phyloP scores from a whole-genome alignment of 1,284 basidiomycete genomes.

The Sparassis latifolia region DNA sequence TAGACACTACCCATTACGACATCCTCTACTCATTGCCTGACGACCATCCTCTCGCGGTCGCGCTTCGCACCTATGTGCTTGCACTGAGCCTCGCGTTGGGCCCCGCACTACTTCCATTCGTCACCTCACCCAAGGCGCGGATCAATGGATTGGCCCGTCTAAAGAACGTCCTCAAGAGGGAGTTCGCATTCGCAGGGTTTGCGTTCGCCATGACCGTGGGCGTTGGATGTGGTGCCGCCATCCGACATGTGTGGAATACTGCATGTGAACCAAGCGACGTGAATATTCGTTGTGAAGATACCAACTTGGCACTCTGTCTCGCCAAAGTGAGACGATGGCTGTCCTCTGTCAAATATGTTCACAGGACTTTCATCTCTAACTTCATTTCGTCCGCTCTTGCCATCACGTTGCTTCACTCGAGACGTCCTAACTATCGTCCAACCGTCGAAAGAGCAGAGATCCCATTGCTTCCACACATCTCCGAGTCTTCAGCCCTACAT shows the following conservation, averaged over 20 bases:
- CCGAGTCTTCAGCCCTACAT: conserved; percentile 2
- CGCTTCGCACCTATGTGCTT: conserved; percentile 62
- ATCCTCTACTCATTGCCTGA: conserved; percentile 23
- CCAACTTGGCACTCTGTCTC: not conserved
- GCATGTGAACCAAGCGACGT: conserved; percentile 8
- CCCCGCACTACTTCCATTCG: conserved; percentile 51
- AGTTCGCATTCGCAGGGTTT: conserved; percentile 56
- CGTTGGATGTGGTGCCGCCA: conserved; percentile 52
- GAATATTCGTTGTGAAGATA: not conserved
- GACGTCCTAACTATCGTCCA: conserved; percentile 18
- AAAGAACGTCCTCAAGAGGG: conserved; percentile 40
- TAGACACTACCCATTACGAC: conserved; percentile 2
- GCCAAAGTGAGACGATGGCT: conserved; percentile 5
- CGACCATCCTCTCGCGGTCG: conserved; percentile 51
- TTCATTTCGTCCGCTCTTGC: conserved; percentile 50
- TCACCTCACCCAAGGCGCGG: conserved; percentile 29
- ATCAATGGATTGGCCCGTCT: conserved; percentile 25
- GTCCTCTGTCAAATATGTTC: conserved; percentile 26
- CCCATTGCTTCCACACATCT: conserved; percentile 2
- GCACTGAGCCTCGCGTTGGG: conserved; percentile 58
- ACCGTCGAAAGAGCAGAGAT: not conserved
- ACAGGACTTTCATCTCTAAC: conserved; percentile 53
- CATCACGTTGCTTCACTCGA: conserved; percentile 48
- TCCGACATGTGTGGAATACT: conserved; percentile 41
- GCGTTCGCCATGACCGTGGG: conserved; percentile 60